Percentiles rank a stretch among this genome's conserved stretches.
Evolutionary conservation across 2,329 filamentous ascomycete species (phyloP).

Genomic region (Aureobasidium sp.): DNA sequence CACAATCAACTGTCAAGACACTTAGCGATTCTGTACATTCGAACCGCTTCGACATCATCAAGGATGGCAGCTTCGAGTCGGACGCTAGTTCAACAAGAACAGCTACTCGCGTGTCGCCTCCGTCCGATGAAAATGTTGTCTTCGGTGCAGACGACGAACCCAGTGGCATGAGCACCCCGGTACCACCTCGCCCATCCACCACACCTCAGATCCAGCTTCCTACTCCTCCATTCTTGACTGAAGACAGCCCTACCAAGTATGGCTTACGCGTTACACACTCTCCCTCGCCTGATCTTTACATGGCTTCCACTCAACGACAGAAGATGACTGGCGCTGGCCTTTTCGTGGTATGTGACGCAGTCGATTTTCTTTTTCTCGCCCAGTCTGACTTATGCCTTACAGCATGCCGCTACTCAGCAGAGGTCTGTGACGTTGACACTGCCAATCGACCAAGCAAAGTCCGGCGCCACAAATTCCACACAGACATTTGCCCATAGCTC

Average conservation of each 20-base stretch:
- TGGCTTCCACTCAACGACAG: neutral
- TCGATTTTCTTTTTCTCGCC: neutral
- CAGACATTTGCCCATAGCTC: neutral
- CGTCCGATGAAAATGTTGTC: neutral
- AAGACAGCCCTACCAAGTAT: constrained; percentile 16
- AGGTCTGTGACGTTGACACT: neutral
- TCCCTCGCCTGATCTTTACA: constrained; percentile 6
- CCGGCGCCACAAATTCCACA: neutral
- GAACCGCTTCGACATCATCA: neutral
- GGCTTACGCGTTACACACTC: constrained; percentile 8
- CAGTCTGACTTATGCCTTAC: neutral
- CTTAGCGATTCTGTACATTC: constrained; percentile 4
- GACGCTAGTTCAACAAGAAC: constrained; percentile 4
- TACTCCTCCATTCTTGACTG: constrained; percentile 11
- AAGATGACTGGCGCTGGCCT: constrained; percentile 14
- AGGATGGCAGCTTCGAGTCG: neutral
- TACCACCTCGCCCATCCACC: constrained; percentile 1
- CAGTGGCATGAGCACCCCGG: constrained; percentile 11
- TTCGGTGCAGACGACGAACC: neutral
- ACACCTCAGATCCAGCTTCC: constrained; percentile 11
- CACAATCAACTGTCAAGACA: neutral
- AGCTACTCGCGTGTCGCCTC: neutral
- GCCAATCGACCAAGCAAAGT: neutral
- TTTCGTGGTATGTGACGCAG: constrained; percentile 8
- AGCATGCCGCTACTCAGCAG: constrained; percentile 9